Base-by-base conservation (phyloP, 371 early-diverging fungal species). In the Nematocida homosporus region DNA sequence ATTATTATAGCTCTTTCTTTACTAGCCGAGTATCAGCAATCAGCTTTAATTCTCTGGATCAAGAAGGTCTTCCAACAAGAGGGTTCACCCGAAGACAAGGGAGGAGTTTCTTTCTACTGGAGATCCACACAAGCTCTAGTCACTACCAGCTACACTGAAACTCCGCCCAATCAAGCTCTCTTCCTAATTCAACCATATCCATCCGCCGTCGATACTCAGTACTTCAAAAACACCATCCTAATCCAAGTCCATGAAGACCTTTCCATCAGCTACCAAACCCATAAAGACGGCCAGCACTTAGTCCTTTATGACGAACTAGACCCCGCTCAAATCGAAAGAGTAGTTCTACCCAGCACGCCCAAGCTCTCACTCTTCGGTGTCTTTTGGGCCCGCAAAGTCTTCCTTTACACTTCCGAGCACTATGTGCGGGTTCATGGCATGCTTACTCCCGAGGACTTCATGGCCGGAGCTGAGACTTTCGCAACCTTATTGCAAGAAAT, bases 341-440 rank as follows among this genome's bases (percentile, higher is more conserved):
- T 63, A 3, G 3, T 5, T 6, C 29, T 63, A 13, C 48, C 10
- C 44, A 42, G 3, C 6, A 8, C 8, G 4, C 63, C 23, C 13
- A 8, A 63, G 6, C 8, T 51, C 13, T 30, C 25, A 34, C 30
- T 69, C 5, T 8, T 23, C 8, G 38, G 29, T 5, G 44, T 47
- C 27, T 35, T 59, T 25, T 63, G 63, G 63, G 40, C 57, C 61
- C 42, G 69, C 27, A 51, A 25, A 51, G 30, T 60, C 13, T 61
- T 38, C 2, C 23, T 72, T 4, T 63, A 72, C 48, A 18, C 18
- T 18, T 3, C 61, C 0, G 52, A 3, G 18, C 40, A 32, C 6
- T 18, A 27, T 20, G 48, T 50, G 4, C 16, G 23, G 13, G 32
- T 61, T n/a, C 30, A 50, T 25, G 56, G 16, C 27, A 30, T 48